Percentiles rank a stretch among this genome's conserved stretches.
phyloP scores from a whole-genome alignment of 257 asterid species.

The Nicotiana tabacum region DNA sequence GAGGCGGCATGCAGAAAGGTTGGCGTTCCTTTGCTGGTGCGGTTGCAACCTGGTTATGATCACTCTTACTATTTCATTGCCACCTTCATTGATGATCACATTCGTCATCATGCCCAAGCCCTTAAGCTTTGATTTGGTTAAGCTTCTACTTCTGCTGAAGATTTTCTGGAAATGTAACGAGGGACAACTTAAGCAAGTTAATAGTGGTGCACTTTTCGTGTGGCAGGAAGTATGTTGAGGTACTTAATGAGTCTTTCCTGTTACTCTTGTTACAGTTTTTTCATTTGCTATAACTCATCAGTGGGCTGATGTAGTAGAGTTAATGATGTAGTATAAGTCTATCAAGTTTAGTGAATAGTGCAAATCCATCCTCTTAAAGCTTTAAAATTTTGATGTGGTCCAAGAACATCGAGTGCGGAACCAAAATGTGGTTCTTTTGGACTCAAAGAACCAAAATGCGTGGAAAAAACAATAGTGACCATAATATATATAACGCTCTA shows the following conservation, averaged over 20 bases:
- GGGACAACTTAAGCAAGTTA: neutral
- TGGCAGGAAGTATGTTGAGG: neutral
- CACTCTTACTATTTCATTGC: conserved; percentile 86
- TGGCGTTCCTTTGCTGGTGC: conserved; percentile 54
- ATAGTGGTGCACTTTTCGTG: neutral
- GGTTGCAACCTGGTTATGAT: conserved; percentile 88
- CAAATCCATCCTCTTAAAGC: too few relatives aligned
- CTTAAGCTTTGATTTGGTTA: conserved; percentile 35
- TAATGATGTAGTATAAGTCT: too few relatives aligned
- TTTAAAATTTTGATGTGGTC: too few relatives aligned
- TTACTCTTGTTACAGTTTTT: too few relatives aligned
- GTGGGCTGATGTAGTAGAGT: too few relatives aligned
- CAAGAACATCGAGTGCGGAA: too few relatives aligned
- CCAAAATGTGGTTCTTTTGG: too few relatives aligned
- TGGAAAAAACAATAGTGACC: too few relatives aligned
- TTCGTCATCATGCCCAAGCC: conserved; percentile 87
- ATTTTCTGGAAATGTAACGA: neutral
- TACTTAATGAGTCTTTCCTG: neutral
- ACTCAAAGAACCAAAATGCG: too few relatives aligned
- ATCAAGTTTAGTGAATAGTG: too few relatives aligned
- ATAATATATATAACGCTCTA: too few relatives aligned
- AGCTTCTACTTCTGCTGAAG: neutral
- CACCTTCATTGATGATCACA: conserved; percentile 83
- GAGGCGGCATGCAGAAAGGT: conserved; percentile 73
- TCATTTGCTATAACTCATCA: too few relatives aligned